Evolutionary conservation across 345 rosid species (phyloP), one percentile per base, ranked within the genome.

Genomic region (Aquilaria malaccensis): DNA sequence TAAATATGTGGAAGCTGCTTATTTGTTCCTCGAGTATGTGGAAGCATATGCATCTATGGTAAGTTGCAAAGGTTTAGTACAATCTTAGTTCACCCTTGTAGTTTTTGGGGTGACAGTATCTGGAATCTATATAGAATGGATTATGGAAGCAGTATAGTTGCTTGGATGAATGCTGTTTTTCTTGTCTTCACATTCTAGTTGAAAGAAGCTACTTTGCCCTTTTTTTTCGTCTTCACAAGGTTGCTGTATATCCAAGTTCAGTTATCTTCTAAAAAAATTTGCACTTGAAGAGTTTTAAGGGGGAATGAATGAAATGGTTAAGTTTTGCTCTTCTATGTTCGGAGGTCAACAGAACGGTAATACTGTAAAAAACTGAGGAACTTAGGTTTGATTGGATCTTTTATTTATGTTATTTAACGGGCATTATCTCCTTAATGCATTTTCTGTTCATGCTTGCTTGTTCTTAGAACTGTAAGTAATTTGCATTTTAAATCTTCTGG

Each of bases 1-100:
- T 51, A 85, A 96, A 65, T 86, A 81, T 69, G 78, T 79, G 14
- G 98, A 93, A 72, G 98, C 97, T 59, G 84, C 87, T 66, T 83
- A 81, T 75, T 67, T 93, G 72, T 75, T 93, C 64, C 74, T 89
- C 2, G 91, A 87, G 82, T 87, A 80, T 67, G 68, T 81, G 32
- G 90, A 85, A 56, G 80, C 80, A 51, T 85, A 76, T 83, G 84
- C 89, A 58, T 80, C 97, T 49, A 81, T 77, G 79, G 98, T 93
- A 77, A 71, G 83, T 72, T 33, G 51, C 58, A 61, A n/a, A 49
- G 15, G 43, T 53, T 58, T 33, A 46, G 61, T 64, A 31, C 60
- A 30, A 33, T 62, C 59, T 43, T 56, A 15, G 61, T 11, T 37
- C 14, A 45, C 15, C 15, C 9, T 30, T 52, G 33, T 30, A 41